Percentiles rank a stretch among this genome's conserved stretches.
phyloP scores from a whole-genome alignment of 2,329 filamentous ascomycete genomes.

The Pseudocercospora cruenta region DNA sequence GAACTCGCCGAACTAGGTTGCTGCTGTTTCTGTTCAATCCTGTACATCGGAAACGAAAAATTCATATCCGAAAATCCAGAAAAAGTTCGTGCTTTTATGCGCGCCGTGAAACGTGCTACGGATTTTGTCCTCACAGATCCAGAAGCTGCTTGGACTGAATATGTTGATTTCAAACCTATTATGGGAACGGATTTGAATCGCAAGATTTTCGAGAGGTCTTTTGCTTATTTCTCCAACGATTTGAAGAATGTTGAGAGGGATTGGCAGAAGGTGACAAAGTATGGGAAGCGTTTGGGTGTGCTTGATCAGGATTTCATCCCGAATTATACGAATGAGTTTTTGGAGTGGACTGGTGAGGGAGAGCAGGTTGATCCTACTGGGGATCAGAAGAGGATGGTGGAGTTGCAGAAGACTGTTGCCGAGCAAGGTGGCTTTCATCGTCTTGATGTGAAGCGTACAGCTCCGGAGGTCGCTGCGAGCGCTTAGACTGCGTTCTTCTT shows the following conservation, averaged over 20 bases:
- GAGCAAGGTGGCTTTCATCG: conserved; percentile 66
- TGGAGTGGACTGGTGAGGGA: conserved; percentile 66
- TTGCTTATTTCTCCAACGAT: conserved; percentile 74
- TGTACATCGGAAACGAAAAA: conserved; percentile 76
- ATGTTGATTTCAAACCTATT: conserved; percentile 71
- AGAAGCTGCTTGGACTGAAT: conserved; percentile 66
- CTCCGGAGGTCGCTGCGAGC: conserved; percentile 23
- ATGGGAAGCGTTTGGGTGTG: conserved; percentile 73
- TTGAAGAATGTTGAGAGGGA: conserved; percentile 75
- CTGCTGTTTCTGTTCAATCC: conserved; percentile 82
- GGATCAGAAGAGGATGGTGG: conserved; percentile 75
- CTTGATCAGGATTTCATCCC: conserved; percentile 65
- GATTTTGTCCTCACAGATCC: conserved; percentile 71
- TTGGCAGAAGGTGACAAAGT: conserved; percentile 77
- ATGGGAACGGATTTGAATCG: conserved; percentile 71
- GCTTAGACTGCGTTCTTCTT: conserved; percentile 13
- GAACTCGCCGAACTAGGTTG: conserved; percentile 78
- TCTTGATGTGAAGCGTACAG: conserved; percentile 39
- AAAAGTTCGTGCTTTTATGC: conserved; percentile 69
- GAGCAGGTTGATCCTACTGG: conserved; percentile 70
- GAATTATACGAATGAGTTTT: conserved; percentile 73
- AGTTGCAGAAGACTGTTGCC: conserved; percentile 69
- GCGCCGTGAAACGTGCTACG: conserved; percentile 73
- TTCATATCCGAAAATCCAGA: conserved; percentile 70
- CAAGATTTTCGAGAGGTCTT: conserved; percentile 80